Conservation (phyloP, 331 rosid species). For the Arachis monticola region DNA sequence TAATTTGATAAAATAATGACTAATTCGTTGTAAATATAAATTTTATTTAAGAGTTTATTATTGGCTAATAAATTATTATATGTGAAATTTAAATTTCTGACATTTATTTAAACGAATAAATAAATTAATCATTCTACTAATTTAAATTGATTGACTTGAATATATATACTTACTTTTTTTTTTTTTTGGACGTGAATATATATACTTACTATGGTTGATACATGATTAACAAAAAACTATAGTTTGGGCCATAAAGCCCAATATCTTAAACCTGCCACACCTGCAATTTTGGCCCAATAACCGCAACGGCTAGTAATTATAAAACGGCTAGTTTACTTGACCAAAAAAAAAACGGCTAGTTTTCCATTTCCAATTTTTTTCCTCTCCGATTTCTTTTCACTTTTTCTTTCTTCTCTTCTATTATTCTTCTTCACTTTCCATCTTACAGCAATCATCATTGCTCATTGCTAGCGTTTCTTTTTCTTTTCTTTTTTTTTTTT, state of each 20-base stretch:
- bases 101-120: too few species aligned
- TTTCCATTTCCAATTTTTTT: slow-evolving; percentile 36
- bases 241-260: not conserved
- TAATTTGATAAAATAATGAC: too few species aligned
- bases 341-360: slow-evolving; percentile 31
- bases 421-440: slow-evolving; percentile 36
- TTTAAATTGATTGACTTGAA: too few species aligned
- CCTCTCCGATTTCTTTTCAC: slow-evolving; percentile 24
- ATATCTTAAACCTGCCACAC: not conserved
- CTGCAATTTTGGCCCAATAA: slow-evolving; percentile 24
- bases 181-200: too few species aligned
- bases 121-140: too few species aligned
- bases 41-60: too few species aligned
- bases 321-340: slow-evolving; percentile 53
- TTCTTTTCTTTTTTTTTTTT: not conserved
- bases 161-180: too few species aligned
- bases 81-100: too few species aligned
- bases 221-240: too few species aligned
- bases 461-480: slow-evolving; percentile 15
- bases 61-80: too few species aligned
- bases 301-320: slow-evolving; percentile 80
- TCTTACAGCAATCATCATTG: slow-evolving; percentile 35
- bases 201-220: too few species aligned
- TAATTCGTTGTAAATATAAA: too few species aligned
- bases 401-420: not conserved